Evolutionary conservation across 192 early-diverging fungal genomes (phyloP).

Genomic region (Pilaira anomala): DNA sequence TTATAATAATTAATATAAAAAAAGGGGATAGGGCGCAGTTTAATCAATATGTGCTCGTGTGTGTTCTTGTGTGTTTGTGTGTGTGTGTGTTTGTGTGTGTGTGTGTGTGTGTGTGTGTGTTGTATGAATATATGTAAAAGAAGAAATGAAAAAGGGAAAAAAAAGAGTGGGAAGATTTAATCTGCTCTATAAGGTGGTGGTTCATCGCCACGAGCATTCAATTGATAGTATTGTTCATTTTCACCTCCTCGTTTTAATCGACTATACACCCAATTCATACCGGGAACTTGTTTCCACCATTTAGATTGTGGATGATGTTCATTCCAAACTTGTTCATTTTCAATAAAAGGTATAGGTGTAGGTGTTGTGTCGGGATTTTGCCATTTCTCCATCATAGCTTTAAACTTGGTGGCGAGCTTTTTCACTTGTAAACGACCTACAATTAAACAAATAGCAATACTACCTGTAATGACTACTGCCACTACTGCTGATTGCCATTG

Average conservation of each 20-base stretch:
- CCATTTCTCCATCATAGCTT: constrained; percentile 26
- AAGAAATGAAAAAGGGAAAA: neutral
- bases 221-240: constrained; percentile 5
- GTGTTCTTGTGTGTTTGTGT: neutral
- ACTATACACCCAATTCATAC: constrained; percentile 17
- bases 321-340: constrained; percentile 21
- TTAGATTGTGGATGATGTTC: neutral
- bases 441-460: constrained; percentile 16
- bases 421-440: constrained; percentile 23
- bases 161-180: too few relatives aligned
- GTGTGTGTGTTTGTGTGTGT: neutral
- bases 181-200: constrained; percentile 17
- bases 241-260: constrained; percentile 1
- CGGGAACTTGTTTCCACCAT: constrained; percentile 24
- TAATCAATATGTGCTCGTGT: neutral
- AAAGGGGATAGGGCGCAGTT: neutral
- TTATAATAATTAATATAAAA: too few relatives aligned
- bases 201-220: constrained; percentile 12
- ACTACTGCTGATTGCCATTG: constrained; percentile 20
- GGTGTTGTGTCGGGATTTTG: constrained; percentile 13
- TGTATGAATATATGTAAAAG: too few relatives aligned
- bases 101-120: neutral
- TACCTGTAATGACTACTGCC: constrained; percentile 30
- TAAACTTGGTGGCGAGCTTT: constrained; percentile 12
- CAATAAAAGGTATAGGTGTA: neutral